Evolutionary conservation across 2,329 filamentous ascomycete species (phyloP), one percentile per base, ranked within the genome.

Genomic region (Coniella lustricola): DNA sequence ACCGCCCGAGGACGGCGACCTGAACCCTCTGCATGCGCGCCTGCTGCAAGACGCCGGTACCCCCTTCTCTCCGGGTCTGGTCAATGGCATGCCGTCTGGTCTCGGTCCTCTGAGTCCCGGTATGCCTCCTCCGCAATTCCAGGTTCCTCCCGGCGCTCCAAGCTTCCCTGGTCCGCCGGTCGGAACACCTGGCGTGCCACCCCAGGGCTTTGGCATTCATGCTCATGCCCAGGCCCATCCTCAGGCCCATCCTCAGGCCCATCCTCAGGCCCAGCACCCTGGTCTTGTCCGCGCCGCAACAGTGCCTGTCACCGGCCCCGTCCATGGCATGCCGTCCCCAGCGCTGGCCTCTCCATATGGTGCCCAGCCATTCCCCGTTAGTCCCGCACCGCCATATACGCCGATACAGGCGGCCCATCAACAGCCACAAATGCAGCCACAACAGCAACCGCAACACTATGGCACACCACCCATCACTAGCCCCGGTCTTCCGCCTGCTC

Each of bases 1-100:
- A 2, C 86, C 87, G 3, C 84, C 84, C 3, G 77, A 82, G 31
- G 86, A 90, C 57, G 79, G 73, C 34, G 77, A 73, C 12, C 67
- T 72, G 3, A 77, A 81, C 56, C 80, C 79, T 3, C 65, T 84
- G 18, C 73, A 75, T 4, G 75, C 77, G 43, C 78, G 77, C 12
- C 71, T 83, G 2, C 73, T 70, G 20, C 71, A 77, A 42, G 80
- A 84, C 55, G 75, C 52, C 65, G 70, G 56, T 60, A 75, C 64
- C 18, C 73, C 74, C 9, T 80, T 78, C 57, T 74, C 73, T 0
- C 72, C 73, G 0, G 74, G 74, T 1, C 72, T 76, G 46, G 40
- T 50, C 3, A 40, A 39, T 9, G 48, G 50, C 18, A 35, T 40
- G 70, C 73, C 1, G 1, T 67, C 68, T 25, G 66, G 71, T 13